Percentiles rank a stretch among this genome's conserved stretches.
Evolutionary conservation across 225 moss, liverwort and hornwort species (phyloP).

Genomic region (Bryum argenteum): DNA sequence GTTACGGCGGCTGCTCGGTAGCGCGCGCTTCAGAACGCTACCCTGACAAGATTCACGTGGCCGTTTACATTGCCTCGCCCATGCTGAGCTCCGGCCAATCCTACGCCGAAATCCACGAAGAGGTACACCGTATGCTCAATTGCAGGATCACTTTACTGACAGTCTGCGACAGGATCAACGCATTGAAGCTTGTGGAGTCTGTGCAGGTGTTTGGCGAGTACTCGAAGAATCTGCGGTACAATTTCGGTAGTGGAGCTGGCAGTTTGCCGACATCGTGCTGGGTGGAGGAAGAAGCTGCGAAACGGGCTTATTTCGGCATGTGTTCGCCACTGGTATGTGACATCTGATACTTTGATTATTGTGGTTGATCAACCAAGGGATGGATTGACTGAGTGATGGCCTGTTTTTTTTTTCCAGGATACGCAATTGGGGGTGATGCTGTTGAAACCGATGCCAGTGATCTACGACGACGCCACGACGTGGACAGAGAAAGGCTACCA

Average conservation of each 20-base stretch:
- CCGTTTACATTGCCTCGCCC: constrained; percentile 55
- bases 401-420: constrained; percentile 20
- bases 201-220: constrained; percentile 29
- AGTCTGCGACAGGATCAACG: too few relatives aligned
- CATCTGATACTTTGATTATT: too few relatives aligned
- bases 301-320: constrained; percentile 23
- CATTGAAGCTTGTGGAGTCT: too few relatives aligned
- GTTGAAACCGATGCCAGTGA: constrained; percentile 30
- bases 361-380: too few relatives aligned
- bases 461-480: constrained; percentile 29
- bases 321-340: constrained; percentile 28
- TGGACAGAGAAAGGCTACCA: constrained; percentile 36
- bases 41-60: constrained; percentile 49
- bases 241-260: constrained; percentile 30
- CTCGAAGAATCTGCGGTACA: constrained; percentile 22
- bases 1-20: constrained; percentile 58
- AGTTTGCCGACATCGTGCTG: constrained; percentile 35
- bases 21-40: constrained; percentile 50
- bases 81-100: constrained; percentile 40
- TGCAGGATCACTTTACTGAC: too few relatives aligned
- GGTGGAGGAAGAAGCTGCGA: constrained; percentile 28
- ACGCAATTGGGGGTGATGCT: constrained; percentile 34
- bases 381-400: too few relatives aligned
- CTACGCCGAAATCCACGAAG: constrained; percentile 18
- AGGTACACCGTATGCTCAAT: constrained; percentile 11